Evolutionary conservation across 108 stramenopile species (phyloP).

Genomic region (Heterococcus sp.): DNA sequence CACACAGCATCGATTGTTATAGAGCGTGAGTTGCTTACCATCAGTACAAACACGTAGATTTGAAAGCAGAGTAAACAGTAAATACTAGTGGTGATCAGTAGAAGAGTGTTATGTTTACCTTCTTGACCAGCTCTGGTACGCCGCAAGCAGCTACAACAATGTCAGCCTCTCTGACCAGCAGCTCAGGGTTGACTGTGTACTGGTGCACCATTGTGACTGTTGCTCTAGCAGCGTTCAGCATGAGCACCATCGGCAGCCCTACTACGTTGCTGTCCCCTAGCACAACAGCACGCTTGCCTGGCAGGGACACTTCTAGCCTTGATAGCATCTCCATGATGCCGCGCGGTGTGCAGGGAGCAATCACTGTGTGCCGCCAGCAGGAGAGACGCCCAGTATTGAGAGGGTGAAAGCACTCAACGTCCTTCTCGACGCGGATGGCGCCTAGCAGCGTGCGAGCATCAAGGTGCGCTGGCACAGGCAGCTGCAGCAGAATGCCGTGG

Average conservation of each 20-base stretch:
- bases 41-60: too few species aligned
- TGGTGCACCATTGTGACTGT: slow-evolving; percentile 93
- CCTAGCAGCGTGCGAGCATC: slow-evolving; percentile 73
- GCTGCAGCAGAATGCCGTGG: slow-evolving; percentile 93
- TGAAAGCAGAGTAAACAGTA: too few species aligned
- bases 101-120: too few species aligned
- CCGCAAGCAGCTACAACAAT: slow-evolving; percentile 94
- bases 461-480: slow-evolving; percentile 84
- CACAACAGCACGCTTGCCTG: slow-evolving; percentile 89
- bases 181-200: slow-evolving; percentile 66
- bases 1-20: too few species aligned
- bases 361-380: slow-evolving; percentile 26
- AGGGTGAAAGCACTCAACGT: slow-evolving; percentile 95
- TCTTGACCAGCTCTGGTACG: slow-evolving; percentile 72
- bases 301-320: slow-evolving; percentile 67
- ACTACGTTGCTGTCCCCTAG: slow-evolving; percentile 75
- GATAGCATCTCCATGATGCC: slow-evolving; percentile 93
- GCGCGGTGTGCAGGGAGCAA: slow-evolving; percentile 40
- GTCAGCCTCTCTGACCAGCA: slow-evolving; percentile 75
- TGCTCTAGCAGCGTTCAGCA: slow-evolving; percentile 80
- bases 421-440: slow-evolving; percentile 72
- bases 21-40: too few species aligned
- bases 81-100: too few species aligned
- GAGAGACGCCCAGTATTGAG: slow-evolving; percentile 72
- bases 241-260: slow-evolving; percentile 83